Percentiles rank a stretch among this genome's conserved stretches.
Evolutionary conservation across 2,329 filamentous ascomycete species (phyloP).

Genomic region (Ophiognomonia clavigignenti-juglandacearum): DNA sequence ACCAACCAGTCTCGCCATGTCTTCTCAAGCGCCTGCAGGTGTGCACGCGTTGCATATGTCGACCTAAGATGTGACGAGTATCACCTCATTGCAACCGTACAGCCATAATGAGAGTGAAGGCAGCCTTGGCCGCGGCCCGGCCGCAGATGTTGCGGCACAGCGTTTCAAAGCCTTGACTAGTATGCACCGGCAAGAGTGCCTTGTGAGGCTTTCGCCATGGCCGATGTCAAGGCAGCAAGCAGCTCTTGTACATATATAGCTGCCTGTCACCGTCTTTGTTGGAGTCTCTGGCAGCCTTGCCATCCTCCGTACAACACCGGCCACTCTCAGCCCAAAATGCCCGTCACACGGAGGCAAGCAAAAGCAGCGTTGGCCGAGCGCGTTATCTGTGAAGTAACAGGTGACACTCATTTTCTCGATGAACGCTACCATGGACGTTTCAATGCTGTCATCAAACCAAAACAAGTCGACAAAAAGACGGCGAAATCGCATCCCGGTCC

Average conservation of each 20-base stretch:
- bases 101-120: background rate
- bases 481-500: too few relatives aligned
- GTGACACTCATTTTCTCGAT: background rate
- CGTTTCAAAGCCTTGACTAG: background rate
- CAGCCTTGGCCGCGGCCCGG: too few relatives aligned
- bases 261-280: background rate
- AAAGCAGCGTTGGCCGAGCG: background rate
- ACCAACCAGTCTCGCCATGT: too few relatives aligned
- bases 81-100: background rate
- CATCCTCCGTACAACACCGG: background rate
- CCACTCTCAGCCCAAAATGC: background rate
- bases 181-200: background rate
- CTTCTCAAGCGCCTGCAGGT: too few relatives aligned
- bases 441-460: background rate
- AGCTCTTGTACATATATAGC: background rate
- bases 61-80: too few relatives aligned
- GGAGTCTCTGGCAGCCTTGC: background rate
- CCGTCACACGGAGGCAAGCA: background rate
- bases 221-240: too few relatives aligned
- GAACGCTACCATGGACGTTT: background rate
- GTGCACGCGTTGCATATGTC: too few relatives aligned
- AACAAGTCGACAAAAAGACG: too few relatives aligned
- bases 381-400: background rate
- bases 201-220: too few relatives aligned
- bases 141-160: background rate